Evolutionary conservation across 1,284 basidiomycete species (phyloP).

Genomic region (Golubevia pallescens): DNA sequence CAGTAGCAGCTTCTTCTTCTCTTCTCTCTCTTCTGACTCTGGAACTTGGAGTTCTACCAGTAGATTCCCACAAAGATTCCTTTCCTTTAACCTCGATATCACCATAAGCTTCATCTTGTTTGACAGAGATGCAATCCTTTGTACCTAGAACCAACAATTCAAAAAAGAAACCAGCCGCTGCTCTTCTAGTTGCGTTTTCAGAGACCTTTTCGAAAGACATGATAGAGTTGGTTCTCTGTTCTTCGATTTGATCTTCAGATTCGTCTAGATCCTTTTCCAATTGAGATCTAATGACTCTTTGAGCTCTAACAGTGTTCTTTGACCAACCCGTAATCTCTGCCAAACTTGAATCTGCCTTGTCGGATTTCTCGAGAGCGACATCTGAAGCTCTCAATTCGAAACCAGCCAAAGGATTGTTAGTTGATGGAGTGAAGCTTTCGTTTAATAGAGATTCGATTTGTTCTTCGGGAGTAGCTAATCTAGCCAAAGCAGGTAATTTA

Average conservation of each 20-base stretch:
- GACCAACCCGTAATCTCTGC: conserved; percentile 77
- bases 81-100: conserved; percentile 85
- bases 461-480: conserved; percentile 31
- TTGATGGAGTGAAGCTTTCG: neutral
- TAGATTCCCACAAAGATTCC: conserved; percentile 72
- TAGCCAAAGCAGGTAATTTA: conserved; percentile 37
- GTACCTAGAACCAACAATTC: conserved; percentile 92
- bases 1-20: too few species aligned
- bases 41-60: too few species aligned
- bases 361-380: neutral
- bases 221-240: conserved; percentile 36
- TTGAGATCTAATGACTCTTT: conserved; percentile 80
- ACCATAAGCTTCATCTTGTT: conserved; percentile 75
- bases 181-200: conserved; percentile 76
- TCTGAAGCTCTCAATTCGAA: neutral
- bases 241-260: conserved; percentile 51
- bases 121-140: conserved; percentile 82
- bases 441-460: conserved; percentile 5
- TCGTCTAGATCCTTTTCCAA: conserved; percentile 69
- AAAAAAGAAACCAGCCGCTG: conserved; percentile 95
- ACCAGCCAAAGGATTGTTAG: neutral
- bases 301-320: conserved; percentile 87
- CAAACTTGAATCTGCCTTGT: neutral
- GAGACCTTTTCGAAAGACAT: conserved; percentile 1
- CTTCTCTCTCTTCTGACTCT: too few species aligned